These are phyloP conservation scores for Hypoxylon sp. DNA, from an alignment of 2,329 filamentous ascomycete genomes.

Conservation along the genomic window DNA sequence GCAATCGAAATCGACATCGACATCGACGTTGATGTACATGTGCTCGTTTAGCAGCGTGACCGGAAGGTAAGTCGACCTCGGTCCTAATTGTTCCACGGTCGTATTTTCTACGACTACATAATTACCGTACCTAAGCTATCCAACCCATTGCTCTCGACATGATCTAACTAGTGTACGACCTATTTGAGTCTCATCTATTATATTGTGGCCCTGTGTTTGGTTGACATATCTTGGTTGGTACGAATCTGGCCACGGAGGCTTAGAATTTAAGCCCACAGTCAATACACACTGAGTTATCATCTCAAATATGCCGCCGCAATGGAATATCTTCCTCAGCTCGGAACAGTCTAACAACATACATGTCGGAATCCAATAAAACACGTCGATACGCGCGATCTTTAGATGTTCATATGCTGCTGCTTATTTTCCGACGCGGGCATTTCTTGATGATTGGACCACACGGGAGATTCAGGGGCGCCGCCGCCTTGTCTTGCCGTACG, in stretches of 20 bases:
- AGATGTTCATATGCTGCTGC: neutral
- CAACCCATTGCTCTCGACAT: no score
- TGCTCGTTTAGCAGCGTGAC: neutral
- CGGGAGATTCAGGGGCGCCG: neutral
- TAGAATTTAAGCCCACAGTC: neutral
- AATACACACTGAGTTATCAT: no score
- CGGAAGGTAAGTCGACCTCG: neutral
- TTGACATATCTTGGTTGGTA: neutral
- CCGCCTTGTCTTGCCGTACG: neutral
- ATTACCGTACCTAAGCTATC: no score
- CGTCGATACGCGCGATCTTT: neutral
- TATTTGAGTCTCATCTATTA: no score
- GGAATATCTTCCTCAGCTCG: neutral
- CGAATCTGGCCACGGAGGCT: no score
- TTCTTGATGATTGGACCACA: neutral
- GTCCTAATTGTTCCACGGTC: constrained; percentile 9
- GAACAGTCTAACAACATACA: neutral
- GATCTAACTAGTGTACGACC: neutral
- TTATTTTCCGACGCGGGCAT: neutral
- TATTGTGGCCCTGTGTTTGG: no score
- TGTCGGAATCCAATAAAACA: neutral
- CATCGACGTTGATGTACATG: no score
- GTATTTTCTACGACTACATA: neutral
- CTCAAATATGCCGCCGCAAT: neutral
- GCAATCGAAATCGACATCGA: no score